phyloP scores from a whole-genome alignment of 2,329 filamentous ascomycete species.

The Arthrobotrys musiformis region DNA sequence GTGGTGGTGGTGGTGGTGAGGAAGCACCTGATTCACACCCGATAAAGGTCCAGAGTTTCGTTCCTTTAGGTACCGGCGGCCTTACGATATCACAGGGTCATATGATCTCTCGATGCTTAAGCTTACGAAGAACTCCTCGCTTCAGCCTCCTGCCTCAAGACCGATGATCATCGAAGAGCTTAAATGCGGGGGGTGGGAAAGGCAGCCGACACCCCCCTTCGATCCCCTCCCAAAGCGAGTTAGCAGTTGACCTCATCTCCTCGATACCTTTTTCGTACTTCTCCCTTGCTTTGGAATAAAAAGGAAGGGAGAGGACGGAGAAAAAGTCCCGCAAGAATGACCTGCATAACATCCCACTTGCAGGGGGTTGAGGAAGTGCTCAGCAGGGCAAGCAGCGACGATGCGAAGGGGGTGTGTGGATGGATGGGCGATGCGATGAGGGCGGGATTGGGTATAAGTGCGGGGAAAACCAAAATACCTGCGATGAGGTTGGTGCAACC shows the following conservation, averaged over 20 bases:
- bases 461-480: slow-evolving; percentile 22
- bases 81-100: not conserved
- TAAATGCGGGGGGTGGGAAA: slow-evolving; percentile 8
- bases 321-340: slow-evolving; percentile 40
- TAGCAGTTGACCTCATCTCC: slow-evolving; percentile 36
- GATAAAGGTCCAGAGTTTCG: not conserved
- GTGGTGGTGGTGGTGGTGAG: not conserved
- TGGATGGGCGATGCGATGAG: not conserved
- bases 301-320: not conserved
- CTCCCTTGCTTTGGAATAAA: slow-evolving; percentile 19
- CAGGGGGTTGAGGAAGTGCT: slow-evolving; percentile 1
- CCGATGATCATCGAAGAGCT: slow-evolving; percentile 18
- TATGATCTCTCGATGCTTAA: not conserved
- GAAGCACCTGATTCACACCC: slow-evolving; percentile 17
- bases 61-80: not conserved
- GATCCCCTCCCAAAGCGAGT: not conserved
- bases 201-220: not conserved
- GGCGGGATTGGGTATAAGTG: slow-evolving; percentile 46
- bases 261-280: not conserved
- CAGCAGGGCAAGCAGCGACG: slow-evolving; percentile 16
- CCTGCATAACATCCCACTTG: slow-evolving; percentile 35
- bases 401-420: not conserved
- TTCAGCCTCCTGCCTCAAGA: slow-evolving; percentile 11
- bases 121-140: slow-evolving; percentile 9
- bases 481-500: slow-evolving; percentile 11